Evolutionary conservation across 305 asterid species (phyloP), one percentile per base, ranked within the genome.

Genomic region (Fraxinus velutina): DNA sequence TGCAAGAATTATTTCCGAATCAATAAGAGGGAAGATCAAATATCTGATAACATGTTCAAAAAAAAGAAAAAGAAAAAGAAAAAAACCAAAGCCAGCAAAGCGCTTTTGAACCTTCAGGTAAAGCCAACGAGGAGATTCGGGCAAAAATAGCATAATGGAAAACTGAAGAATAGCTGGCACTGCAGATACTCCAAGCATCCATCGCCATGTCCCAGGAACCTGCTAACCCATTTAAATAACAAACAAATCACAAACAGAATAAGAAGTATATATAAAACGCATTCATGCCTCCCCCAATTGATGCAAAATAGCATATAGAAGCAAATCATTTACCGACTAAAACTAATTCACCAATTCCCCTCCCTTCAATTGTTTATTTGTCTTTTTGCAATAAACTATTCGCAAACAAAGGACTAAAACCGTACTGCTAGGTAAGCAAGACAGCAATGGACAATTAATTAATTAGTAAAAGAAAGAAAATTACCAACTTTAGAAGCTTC

Each of bases 201-300:
- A 95, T 73, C 98, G 93, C 99, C 99, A 95, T 86, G 99, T 95
- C 70, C 98, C 99, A 1, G 95, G 97, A 82, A 95, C 92, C 97
- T 95, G 87, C 66, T 76, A 80, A 37, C 62, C 81, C 84, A 88
- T 76, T 81, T 70, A 83, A 83, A 78, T 13, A 22, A 33, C 33
- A 34, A 8, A 70, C 50, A 44, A 50, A 79, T 76, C 77, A 80
- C 39, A 55, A 77, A 68, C 8, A 81, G 29, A 72, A 39, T 19
- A 82, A 66, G 37, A 21, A 3, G 24, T 3, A 44, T 4, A 44
- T 7, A 50, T 34, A 13, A 0, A 19, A 37, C 6, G 0, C 33
- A 44, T 50, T 64, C 17, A 10, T 3, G 73, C 8, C 73, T 3
- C 73, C 19, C 33, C 7, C 7, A 21, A 24, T 57, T 27, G 37